phyloP scores from a whole-genome alignment of 2,329 filamentous ascomycete genomes.

The Trichoderma koningiopsis region DNA sequence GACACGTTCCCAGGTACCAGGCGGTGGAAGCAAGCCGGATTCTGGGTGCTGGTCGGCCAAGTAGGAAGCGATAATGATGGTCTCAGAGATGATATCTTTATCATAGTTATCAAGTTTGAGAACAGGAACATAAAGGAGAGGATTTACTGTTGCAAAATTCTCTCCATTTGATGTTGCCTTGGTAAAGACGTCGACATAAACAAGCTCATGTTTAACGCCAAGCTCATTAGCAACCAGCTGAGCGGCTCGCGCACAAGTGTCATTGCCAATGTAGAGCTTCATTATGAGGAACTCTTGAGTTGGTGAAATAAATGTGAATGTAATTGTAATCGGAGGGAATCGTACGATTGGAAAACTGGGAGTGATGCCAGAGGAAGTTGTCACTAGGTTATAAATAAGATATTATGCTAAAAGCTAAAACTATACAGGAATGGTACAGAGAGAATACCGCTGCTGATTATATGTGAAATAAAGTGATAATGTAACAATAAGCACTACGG shows the following conservation, averaged over 20 bases:
- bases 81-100: neutral
- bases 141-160: neutral
- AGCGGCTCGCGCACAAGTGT: slow-evolving; percentile 12
- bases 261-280: neutral
- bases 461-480: too few relatives aligned
- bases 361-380: neutral
- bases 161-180: slow-evolving; percentile 3
- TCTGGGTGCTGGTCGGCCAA: slow-evolving; percentile 4
- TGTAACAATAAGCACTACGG: neutral
- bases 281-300: neutral
- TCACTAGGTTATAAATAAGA: neutral
- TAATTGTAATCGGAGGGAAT: neutral
- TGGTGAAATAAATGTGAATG: neutral
- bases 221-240: slow-evolving; percentile 6
- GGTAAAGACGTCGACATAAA: slow-evolving; percentile 1
- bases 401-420: neutral
- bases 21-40: neutral
- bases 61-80: slow-evolving; percentile 6
- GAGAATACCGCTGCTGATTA: too few relatives aligned
- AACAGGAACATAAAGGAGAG: neutral
- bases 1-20: slow-evolving; percentile 8
- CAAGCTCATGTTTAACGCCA: neutral
- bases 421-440: too few relatives aligned
- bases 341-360: neutral
- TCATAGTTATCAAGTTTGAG: slow-evolving; percentile 3